Base-by-base conservation (phyloP, 495 filamentous ascomycete species). In the Daldinia vernicosa region DNA sequence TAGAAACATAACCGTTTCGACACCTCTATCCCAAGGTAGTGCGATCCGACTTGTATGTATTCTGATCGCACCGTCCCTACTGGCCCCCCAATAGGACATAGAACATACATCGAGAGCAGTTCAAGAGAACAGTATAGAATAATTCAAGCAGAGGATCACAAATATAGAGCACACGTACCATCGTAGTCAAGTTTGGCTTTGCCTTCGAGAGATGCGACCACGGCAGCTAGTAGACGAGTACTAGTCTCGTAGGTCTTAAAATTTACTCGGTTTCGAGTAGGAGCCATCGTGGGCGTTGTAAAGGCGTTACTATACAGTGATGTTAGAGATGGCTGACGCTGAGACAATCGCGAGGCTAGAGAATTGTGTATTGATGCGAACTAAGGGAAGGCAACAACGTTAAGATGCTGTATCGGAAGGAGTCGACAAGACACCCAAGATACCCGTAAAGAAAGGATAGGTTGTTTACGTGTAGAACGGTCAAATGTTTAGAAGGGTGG, bases 221-320 rank as follows among this genome's bases (percentile, higher is more conserved):
- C 67, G 4, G 86, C 86, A 3, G 83, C 81, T 0, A 88, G 74
- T 4, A 88, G 80, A 30, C 86, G 83, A 6, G 78, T 75, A 63
- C 80, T 80, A 0, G 79, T 74, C 72, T 87, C 85, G 69, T 81
- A 84, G 14, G 74, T 80, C 33, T 79, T 81, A 74, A 85, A 88
- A 57, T 85, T 86, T 2, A 80, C 69, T 43, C 77, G 75, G 61
- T 50, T 54, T 32, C 47, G 65, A 12, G 33, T 26, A 15, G 76
- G 39, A 19, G 75, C 73, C 79, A 82, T 84, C 9, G 47, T 80
- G 54, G 51, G 58, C 11, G 57, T 60, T 35, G 12, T 12, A 35
- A 6, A 24, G 19, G 24, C 15, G 30, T 45, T 17, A 17, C 32
- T 60, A 12, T 37, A 22, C 45, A 27, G n/a, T 9, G 14, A 26